A percentile compares a stretch with the other conserved stretches of the same genome.
Evolutionary conservation across 1,139 yeast genomes (phyloP).

Genomic region (Geotrichum aggregatum): DNA sequence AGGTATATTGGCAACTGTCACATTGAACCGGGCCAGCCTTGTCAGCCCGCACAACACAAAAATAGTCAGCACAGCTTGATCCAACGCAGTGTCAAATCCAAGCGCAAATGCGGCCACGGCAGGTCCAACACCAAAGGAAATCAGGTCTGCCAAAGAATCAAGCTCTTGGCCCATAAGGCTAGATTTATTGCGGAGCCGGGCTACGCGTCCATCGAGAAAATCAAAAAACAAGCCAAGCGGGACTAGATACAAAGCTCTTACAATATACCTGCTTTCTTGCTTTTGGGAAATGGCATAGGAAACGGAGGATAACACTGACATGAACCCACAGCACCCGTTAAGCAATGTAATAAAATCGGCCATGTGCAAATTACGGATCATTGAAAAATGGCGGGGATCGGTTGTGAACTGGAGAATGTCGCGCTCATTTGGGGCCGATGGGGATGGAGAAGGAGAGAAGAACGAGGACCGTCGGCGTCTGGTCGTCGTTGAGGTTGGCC

Average conservation of each 20-base stretch:
- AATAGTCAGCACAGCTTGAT: constrained; percentile 67
- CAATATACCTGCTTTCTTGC: constrained; percentile 55
- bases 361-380: constrained; percentile 60
- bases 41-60: constrained; percentile 93
- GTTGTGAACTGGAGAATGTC: constrained; percentile 75
- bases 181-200: constrained; percentile 86
- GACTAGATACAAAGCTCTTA: constrained; percentile 84
- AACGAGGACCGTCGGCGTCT: constrained; percentile 34
- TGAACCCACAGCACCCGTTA: constrained; percentile 76
- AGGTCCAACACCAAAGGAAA: constrained; percentile 90
- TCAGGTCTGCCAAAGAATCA: constrained; percentile 90
- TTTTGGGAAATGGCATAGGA: constrained; percentile 47
- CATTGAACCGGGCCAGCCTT: constrained; percentile 90
- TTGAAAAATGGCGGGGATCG: constrained; percentile 59
- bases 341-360: constrained; percentile 93
- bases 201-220: constrained; percentile 95
- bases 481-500: neutral
- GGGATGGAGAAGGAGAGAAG: constrained; percentile 40
- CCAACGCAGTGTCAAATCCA: constrained; percentile 81
- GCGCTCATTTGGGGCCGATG: constrained; percentile 45
- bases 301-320: constrained; percentile 79
- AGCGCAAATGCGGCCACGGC: constrained; percentile 88
- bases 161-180: constrained; percentile 96
- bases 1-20: constrained; percentile 87
- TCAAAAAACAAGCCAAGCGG: constrained; percentile 89